phyloP scores from a whole-genome alignment of 148 eudicot species.

The Beta vulgaris region DNA sequence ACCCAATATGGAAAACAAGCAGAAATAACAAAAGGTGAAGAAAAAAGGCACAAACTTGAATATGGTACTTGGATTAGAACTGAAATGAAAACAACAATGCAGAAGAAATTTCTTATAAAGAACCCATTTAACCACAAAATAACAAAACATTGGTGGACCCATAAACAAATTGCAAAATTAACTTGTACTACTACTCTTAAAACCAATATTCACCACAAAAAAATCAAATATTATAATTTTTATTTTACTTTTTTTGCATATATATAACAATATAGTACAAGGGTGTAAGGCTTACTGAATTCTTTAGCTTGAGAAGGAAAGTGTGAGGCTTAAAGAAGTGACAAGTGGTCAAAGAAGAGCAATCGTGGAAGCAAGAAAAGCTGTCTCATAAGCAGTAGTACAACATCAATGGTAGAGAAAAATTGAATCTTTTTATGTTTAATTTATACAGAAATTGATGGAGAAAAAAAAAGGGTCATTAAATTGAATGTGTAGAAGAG shows the following conservation, averaged over 20 bases:
- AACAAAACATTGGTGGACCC: conserved; percentile 3
- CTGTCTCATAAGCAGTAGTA: not conserved
- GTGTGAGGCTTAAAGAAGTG: not conserved
- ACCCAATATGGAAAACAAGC: not conserved
- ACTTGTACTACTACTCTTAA: not conserved
- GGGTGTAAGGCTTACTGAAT: not conserved
- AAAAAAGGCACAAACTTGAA: conserved; percentile 4
- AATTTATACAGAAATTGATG: not conserved
- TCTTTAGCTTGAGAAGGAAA: not conserved
- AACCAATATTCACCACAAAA: conserved; percentile 1
- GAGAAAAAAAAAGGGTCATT: not conserved
- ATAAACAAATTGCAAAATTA: too few species aligned
- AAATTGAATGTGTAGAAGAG: conserved; percentile 8
- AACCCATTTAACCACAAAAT: not conserved
- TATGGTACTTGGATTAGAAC: not conserved
- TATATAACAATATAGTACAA: not conserved
- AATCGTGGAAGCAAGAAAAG: not conserved
- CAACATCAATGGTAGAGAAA: not conserved
- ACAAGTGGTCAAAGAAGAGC: conserved; percentile 10
- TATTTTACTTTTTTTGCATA: too few species aligned
- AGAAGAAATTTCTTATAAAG: not conserved
- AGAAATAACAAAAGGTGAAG: not conserved
- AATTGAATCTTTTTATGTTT: not conserved
- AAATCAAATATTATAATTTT: not conserved
- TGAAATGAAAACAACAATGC: too few species aligned